These are phyloP conservation scores for Coniosporium tulheliwenetii DNA, from an alignment of 2,329 filamentous ascomycete genomes.

Conservation along the genomic window DNA sequence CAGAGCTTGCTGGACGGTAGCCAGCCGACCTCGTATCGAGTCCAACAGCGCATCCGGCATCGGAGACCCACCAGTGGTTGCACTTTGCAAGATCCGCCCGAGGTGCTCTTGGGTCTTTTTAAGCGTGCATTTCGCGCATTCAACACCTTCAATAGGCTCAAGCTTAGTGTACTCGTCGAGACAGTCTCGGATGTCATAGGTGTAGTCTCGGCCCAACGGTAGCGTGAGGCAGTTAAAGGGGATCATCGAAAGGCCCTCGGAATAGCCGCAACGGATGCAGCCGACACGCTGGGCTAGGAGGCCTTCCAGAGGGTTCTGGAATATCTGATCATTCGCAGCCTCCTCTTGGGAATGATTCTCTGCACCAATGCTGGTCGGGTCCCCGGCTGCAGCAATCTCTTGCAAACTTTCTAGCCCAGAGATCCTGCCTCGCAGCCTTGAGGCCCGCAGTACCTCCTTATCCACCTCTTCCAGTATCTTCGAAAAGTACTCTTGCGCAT, in stretches of 20 bases:
- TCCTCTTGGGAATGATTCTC: conserved; percentile 3
- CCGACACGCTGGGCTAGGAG: conserved; percentile 76
- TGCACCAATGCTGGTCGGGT: not conserved
- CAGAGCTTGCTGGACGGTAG: conserved; percentile 53
- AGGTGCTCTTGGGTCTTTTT: conserved; percentile 40
- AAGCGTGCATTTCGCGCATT: conserved; percentile 83
- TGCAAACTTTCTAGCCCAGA: not conserved
- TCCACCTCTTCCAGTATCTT: conserved; percentile 78
- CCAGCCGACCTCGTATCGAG: conserved; percentile 38
- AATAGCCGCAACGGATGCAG: conserved; percentile 72
- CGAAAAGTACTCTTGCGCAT: conserved; percentile 94
- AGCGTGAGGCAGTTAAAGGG: conserved; percentile 91
- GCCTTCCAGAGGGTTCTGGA: conserved; percentile 72
- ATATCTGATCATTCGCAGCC: conserved; percentile 6
- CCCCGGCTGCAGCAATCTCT: not conserved
- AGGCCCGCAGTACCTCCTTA: conserved; percentile 44
- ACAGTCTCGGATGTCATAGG: conserved; percentile 61
- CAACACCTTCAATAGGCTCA: conserved; percentile 75
- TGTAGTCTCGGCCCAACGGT: conserved; percentile 50
- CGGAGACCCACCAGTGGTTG: conserved; percentile 5
- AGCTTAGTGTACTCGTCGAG: conserved; percentile 73
- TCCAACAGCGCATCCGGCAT: conserved; percentile 27
- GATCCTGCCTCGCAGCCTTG: not conserved
- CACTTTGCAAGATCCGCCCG: conserved; percentile 24
- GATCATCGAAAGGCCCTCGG: conserved; percentile 76